A percentile compares a stretch with the other conserved stretches of the same genome.
phyloP scores from a whole-genome alignment of 768 basidiomycete species.

The Lanmaoa pseudosensibilis region DNA sequence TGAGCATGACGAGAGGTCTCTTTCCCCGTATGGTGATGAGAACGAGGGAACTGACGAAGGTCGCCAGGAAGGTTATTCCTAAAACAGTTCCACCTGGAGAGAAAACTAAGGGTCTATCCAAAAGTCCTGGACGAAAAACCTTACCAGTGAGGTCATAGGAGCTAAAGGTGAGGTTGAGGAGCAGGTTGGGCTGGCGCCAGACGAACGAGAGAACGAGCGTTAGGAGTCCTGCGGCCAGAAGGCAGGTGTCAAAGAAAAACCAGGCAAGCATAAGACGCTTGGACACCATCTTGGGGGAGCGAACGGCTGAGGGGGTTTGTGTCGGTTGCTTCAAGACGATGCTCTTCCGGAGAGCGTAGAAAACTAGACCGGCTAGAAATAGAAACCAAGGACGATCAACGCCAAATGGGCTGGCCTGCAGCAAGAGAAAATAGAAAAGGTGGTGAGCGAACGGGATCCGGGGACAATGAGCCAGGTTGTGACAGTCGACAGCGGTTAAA shows the following conservation, averaged over 20 bases:
- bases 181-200: slow-evolving; percentile 66
- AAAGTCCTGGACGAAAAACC: slow-evolving; percentile 20
- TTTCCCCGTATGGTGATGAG: slow-evolving; percentile 72
- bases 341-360: slow-evolving; percentile 55
- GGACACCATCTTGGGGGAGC: slow-evolving; percentile 58
- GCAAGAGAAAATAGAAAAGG: slow-evolving; percentile 10
- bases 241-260: slow-evolving; percentile 66
- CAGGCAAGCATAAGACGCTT: slow-evolving; percentile 68
- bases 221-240: slow-evolving; percentile 69
- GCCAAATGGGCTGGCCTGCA: slow-evolving; percentile 53
- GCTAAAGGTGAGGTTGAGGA: slow-evolving; percentile 73
- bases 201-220: slow-evolving; percentile 66
- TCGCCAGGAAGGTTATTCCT: slow-evolving; percentile 64
- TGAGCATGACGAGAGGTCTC: slow-evolving; percentile 69
- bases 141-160: slow-evolving; percentile 58
- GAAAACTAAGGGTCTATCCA: not conserved
- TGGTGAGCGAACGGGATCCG: not conserved
- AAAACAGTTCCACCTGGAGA: slow-evolving; percentile 64
- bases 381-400: slow-evolving; percentile 64
- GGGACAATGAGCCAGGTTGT: not conserved
- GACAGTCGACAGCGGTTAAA: slow-evolving; percentile 11
- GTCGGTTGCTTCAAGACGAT: slow-evolving; percentile 17
- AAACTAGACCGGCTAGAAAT: slow-evolving; percentile 45
- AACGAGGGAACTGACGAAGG: slow-evolving; percentile 67
- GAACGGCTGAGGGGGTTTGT: slow-evolving; percentile 2